Evolutionary conservation across 768 basidiomycete genomes (phyloP).

Genomic region (Termitomyces sp.): DNA sequence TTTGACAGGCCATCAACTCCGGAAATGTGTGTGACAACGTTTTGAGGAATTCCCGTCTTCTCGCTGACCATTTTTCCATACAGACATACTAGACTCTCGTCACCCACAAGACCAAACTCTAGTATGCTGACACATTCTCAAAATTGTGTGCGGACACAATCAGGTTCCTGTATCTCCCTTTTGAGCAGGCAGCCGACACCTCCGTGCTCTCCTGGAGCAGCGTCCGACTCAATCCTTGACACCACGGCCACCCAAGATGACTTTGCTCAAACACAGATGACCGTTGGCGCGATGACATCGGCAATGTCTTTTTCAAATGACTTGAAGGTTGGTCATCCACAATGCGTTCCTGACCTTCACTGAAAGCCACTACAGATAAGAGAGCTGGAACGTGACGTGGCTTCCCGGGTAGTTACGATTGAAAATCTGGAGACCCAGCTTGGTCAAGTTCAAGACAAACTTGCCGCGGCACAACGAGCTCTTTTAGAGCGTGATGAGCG

Average conservation of each 20-base stretch:
- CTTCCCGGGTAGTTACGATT: slow-evolving; percentile 14
- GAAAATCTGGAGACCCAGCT: slow-evolving; percentile 19
- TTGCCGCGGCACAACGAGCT: slow-evolving; percentile 15
- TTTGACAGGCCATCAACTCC: slow-evolving; percentile 6
- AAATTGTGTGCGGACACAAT: slow-evolving; percentile 35
- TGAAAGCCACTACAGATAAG: slow-evolving; percentile 12
- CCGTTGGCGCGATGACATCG: not conserved
- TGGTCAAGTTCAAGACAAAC: slow-evolving; percentile 17
- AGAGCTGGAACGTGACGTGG: slow-evolving; percentile 19
- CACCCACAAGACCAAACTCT: slow-evolving; percentile 10
- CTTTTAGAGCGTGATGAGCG: slow-evolving; percentile 24
- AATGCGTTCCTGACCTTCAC: not conserved
- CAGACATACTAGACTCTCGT: slow-evolving; percentile 6
- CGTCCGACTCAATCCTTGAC: not conserved
- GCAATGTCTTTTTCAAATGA: not conserved
- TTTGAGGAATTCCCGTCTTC: not conserved
- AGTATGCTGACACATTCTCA: slow-evolving; percentile 3
- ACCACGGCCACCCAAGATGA: not conserved
- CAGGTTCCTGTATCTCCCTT: slow-evolving; percentile 44
- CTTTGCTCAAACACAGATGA: not conserved
- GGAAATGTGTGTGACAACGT: slow-evolving; percentile 3
- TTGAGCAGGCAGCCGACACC: slow-evolving; percentile 50
- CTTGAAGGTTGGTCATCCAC: slow-evolving; percentile 7
- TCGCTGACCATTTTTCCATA: not conserved
- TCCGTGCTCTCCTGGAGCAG: slow-evolving; percentile 28